phyloP scores from a whole-genome alignment of 495 filamentous ascomycete genomes.

The Emericellopsis terricola region DNA sequence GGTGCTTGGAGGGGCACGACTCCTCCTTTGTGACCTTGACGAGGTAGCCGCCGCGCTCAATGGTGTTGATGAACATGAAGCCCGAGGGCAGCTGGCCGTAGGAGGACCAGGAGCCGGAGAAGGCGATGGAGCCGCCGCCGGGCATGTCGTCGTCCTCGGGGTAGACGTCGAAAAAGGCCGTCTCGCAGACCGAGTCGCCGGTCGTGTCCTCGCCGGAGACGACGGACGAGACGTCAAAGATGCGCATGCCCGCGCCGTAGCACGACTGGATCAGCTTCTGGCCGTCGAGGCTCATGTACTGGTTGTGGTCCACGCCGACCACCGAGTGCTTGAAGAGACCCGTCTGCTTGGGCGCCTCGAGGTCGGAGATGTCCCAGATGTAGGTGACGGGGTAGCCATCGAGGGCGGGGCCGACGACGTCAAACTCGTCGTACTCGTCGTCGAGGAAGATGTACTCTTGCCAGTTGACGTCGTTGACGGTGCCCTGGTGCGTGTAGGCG shows the following conservation, averaged over 20 bases:
- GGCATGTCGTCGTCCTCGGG: slow-evolving; percentile 34
- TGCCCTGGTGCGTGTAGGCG: slow-evolving; percentile 36
- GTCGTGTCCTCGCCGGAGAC: slow-evolving; percentile 15
- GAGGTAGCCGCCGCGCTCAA: slow-evolving; percentile 34
- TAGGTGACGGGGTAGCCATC: slow-evolving; percentile 25
- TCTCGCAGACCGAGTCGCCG: slow-evolving; percentile 21
- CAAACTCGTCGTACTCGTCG: slow-evolving; percentile 36
- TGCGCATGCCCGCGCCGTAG: slow-evolving; percentile 31
- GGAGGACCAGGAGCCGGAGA: slow-evolving; percentile 32
- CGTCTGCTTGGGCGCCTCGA: slow-evolving; percentile 28
- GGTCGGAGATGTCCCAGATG: slow-evolving; percentile 35
- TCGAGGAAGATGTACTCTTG: slow-evolving; percentile 31
- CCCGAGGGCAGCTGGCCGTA: slow-evolving; percentile 34
- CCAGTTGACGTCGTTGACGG: slow-evolving; percentile 24
- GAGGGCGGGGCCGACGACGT: slow-evolving; percentile 20
- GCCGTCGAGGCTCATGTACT: slow-evolving; percentile 27
- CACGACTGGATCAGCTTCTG: slow-evolving; percentile 32
- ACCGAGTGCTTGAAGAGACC: slow-evolving; percentile 24
- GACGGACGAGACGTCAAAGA: slow-evolving; percentile 29
- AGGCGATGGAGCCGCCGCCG: slow-evolving; percentile 18
- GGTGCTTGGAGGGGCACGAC: too few relatives aligned
- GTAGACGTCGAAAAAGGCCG: slow-evolving; percentile 34
- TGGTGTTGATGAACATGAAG: slow-evolving; percentile 34
- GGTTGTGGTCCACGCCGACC: slow-evolving; percentile 36
- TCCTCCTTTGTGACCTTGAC: slow-evolving; percentile 12